These are phyloP conservation scores for Ophiostoma tasmaniense DNA, from an alignment of 2,329 filamentous ascomycete genomes.

Conservation along the genomic window DNA sequence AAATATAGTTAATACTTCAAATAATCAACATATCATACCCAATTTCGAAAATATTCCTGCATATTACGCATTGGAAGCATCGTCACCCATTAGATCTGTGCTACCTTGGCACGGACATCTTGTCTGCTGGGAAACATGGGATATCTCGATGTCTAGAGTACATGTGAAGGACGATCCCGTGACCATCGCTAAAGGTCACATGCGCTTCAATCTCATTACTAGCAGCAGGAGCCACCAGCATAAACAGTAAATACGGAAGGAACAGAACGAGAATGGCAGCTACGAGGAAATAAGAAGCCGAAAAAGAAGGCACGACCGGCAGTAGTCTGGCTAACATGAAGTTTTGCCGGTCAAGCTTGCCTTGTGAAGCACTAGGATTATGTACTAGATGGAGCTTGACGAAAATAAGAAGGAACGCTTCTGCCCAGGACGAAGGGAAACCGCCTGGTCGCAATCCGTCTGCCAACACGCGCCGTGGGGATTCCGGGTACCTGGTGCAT, in stretches of 20 bases:
- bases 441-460: slow-evolving; percentile 4
- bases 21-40: no score
- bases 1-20: background rate
- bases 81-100: background rate
- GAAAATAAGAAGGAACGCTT: slow-evolving; percentile 18
- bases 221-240: background rate
- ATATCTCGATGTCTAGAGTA: background rate
- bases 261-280: background rate
- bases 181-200: background rate
- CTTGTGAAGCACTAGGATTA: background rate
- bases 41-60: background rate
- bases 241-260: background rate
- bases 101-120: background rate
- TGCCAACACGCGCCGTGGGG: slow-evolving; percentile 8
- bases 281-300: slow-evolving; percentile 1
- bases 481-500: slow-evolving; percentile 13
- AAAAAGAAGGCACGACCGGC: slow-evolving; percentile 3
- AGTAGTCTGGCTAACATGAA: background rate
- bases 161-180: background rate
- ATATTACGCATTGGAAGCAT: background rate
- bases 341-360: background rate
- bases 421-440: slow-evolving; percentile 13
- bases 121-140: background rate
- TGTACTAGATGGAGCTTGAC: slow-evolving; percentile 7
- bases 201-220: background rate